A percentile compares a stretch with the other conserved stretches of the same genome.
phyloP scores from a whole-genome alignment of 202 grass and related monocot species.

The Setaria italica region DNA sequence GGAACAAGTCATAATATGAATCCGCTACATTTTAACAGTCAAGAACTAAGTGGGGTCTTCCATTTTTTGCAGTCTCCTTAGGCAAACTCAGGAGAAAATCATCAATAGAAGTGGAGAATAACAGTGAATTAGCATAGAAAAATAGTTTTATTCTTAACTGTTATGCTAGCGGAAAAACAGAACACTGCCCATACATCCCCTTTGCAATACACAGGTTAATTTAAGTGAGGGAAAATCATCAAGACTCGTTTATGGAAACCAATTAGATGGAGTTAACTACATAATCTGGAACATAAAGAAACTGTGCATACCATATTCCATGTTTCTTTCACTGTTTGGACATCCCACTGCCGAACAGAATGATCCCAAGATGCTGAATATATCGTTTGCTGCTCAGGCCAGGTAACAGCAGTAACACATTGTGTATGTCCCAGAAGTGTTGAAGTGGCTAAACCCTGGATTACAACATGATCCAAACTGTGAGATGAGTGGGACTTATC shows the following conservation, averaged over 20 bases:
- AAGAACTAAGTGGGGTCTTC: background rate
- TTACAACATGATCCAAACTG: slow-evolving; percentile 24
- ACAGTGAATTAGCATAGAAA: background rate
- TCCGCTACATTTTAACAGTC: background rate
- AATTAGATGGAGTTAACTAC: background rate
- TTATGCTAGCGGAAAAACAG: background rate
- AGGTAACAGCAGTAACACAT: slow-evolving; percentile 80
- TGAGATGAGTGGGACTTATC: slow-evolving; percentile 25
- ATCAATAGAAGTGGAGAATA: background rate
- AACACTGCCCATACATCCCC: background rate
- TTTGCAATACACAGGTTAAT: slow-evolving; percentile 3
- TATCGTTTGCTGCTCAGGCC: slow-evolving; percentile 74
- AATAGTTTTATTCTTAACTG: background rate
- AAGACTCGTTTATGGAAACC: background rate
- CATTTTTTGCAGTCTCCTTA: background rate
- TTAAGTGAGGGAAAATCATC: background rate
- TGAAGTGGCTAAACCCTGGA: slow-evolving; percentile 72
- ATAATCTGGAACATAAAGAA: slow-evolving; percentile 43
- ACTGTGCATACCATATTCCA: slow-evolving; percentile 73
- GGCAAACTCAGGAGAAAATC: background rate
- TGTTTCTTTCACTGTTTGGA: slow-evolving; percentile 70
- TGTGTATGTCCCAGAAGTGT: slow-evolving; percentile 89
- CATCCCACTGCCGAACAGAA: slow-evolving; percentile 94
- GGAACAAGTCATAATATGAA: background rate
- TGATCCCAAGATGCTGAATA: slow-evolving; percentile 99